Percentiles rank a stretch among this genome's conserved stretches.
Conservation (phyloP, 2,329 filamentous ascomycete species). For the Fusarium tuaranense region DNA sequence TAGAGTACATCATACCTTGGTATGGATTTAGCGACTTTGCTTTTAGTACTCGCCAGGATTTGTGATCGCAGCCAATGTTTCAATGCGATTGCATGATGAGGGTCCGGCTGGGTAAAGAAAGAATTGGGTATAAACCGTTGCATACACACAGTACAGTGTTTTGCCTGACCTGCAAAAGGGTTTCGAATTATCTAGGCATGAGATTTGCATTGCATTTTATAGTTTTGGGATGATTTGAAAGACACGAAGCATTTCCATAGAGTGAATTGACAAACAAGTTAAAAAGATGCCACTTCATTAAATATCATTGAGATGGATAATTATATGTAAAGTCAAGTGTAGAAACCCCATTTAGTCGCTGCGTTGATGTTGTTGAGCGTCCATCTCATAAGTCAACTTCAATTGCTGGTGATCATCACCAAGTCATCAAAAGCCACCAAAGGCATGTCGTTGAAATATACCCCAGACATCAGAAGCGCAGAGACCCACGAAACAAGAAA, state of each 20-base stretch:
- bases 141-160: not conserved
- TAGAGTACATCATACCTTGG: not conserved
- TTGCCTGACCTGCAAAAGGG: not conserved
- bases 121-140: not conserved
- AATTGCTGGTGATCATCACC: not conserved
- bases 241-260: not conserved
- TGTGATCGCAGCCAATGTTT: slow-evolving; percentile 3
- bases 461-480: slow-evolving; percentile 6
- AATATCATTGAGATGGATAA: not conserved
- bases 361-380: not conserved
- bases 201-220: slow-evolving; percentile 8
- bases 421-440: not conserved
- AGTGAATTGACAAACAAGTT: not conserved
- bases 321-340: not conserved
- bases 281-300: not conserved
- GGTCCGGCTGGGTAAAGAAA: not conserved
- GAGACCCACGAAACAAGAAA: slow-evolving; percentile 14
- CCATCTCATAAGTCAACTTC: not conserved
- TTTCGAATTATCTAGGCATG: not conserved
- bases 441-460: not conserved
- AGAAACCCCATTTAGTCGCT: not conserved
- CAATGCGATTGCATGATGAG: slow-evolving; percentile 9
- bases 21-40: not conserved
- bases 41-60: not conserved
- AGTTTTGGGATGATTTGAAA: not conserved